Evolutionary conservation across 257 asterid species (phyloP).

Genomic region (Eustoma russellianum): DNA sequence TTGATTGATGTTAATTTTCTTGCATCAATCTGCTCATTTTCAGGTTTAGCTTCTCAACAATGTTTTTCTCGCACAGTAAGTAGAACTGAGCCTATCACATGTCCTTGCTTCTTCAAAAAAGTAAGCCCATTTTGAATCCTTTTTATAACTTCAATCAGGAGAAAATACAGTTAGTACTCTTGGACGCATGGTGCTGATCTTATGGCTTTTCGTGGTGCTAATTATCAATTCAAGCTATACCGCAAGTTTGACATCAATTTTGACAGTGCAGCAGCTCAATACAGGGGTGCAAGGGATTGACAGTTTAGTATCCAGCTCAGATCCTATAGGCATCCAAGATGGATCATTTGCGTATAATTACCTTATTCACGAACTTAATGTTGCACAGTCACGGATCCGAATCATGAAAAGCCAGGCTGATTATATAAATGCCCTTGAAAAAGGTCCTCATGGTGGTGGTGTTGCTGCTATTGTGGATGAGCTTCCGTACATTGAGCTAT

Average conservation of each 20-base stretch:
- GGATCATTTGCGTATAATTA: slow-evolving; percentile 79
- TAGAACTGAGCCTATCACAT: slow-evolving; percentile 1
- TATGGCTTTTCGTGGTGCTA: slow-evolving; percentile 95
- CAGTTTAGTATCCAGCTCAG: slow-evolving; percentile 46
- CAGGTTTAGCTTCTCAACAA: slow-evolving; percentile 99
- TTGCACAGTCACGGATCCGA: slow-evolving; percentile 58
- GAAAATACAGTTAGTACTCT: slow-evolving; percentile 89
- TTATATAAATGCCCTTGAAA: slow-evolving; percentile 33
- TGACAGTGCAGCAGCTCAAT: slow-evolving; percentile 76
- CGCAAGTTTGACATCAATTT: slow-evolving; percentile 97
- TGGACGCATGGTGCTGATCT: slow-evolving; percentile 70
- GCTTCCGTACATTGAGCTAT: slow-evolving; percentile 73
- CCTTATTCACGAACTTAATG: slow-evolving; percentile 50
- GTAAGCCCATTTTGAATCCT: background rate
- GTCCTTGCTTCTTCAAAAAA: background rate
- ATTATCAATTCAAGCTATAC: slow-evolving; percentile 95
- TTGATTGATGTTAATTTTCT: background rate
- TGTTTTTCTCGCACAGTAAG: slow-evolving; percentile 96
- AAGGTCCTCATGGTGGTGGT: slow-evolving; percentile 70
- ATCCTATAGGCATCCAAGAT: slow-evolving; percentile 86
- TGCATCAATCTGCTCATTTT: slow-evolving; percentile 5
- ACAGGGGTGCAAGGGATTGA: slow-evolving; percentile 82
- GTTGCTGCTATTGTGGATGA: slow-evolving; percentile 93
- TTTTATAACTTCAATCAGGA: slow-evolving; percentile 29
- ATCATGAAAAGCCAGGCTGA: slow-evolving; percentile 58